Percentiles rank a stretch among this genome's conserved stretches.
Conservation (phyloP, 345 rosid genomes). For the Hibiscus syriacus region DNA sequence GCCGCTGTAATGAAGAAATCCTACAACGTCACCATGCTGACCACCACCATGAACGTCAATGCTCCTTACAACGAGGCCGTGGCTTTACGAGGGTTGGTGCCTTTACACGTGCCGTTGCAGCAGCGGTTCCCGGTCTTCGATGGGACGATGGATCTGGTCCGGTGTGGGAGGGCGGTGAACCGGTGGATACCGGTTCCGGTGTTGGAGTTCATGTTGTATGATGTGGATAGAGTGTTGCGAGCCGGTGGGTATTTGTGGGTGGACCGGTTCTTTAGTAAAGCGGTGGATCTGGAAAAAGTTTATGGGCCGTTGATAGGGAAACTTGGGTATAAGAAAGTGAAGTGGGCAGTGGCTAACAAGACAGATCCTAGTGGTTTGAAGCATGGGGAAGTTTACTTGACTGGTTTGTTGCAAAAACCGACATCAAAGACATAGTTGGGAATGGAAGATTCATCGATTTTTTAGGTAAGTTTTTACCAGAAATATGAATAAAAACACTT, state of each 20-base stretch:
- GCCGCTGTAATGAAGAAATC: constrained; percentile 70
- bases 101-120: constrained; percentile 88
- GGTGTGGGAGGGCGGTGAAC: constrained; percentile 88
- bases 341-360: constrained; percentile 81
- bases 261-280: constrained; percentile 80
- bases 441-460: constrained; percentile 12
- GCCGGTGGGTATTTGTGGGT: constrained; percentile 88
- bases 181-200: constrained; percentile 81
- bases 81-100: constrained; percentile 79
- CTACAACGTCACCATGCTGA: constrained; percentile 58
- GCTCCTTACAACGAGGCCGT: constrained; percentile 89
- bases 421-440: constrained; percentile 36
- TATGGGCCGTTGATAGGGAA: constrained; percentile 76
- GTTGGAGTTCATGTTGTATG: constrained; percentile 81
- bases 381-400: constrained; percentile 85
- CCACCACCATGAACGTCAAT: constrained; percentile 87
- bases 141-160: constrained; percentile 80
- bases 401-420: constrained; percentile 86
- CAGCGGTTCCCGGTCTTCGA: constrained; percentile 88
- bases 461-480: neutral
- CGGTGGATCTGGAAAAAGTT: constrained; percentile 56
- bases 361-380: constrained; percentile 55
- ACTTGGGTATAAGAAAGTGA: constrained; percentile 91
- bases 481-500: neutral
- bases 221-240: constrained; percentile 76